These are phyloP conservation scores for Globisporangium orthogonon DNA, from an alignment of 352 stramenopile genomes.

Conservation along the genomic window DNA sequence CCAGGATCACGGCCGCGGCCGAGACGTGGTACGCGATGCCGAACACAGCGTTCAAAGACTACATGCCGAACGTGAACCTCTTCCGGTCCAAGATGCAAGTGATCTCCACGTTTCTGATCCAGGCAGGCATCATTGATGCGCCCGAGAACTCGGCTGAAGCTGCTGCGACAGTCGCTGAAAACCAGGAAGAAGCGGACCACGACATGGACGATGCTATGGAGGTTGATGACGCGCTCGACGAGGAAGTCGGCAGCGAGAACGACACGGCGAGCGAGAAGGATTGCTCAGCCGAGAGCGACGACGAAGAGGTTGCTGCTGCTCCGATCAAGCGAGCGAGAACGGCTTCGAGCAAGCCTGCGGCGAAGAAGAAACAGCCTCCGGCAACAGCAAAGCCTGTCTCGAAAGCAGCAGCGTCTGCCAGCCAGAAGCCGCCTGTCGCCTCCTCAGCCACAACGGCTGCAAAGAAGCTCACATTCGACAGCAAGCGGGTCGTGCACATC, in stretches of 20 bases:
- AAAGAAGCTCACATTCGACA: conserved; percentile 15
- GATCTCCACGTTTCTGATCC: conserved; percentile 55
- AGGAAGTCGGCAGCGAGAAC: not conserved
- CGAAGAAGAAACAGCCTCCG: conserved; percentile 1
- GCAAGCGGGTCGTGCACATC: conserved; percentile 14
- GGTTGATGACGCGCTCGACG: conserved; percentile 9
- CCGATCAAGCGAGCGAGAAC: not conserved
- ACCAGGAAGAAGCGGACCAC: conserved; percentile 9
- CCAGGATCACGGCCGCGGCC: conserved; percentile 34
- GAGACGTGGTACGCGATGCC: conserved; percentile 63
- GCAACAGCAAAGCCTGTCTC: not conserved
- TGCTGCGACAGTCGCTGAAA: not conserved
- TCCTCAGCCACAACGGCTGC: not conserved
- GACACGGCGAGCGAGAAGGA: conserved; percentile 1
- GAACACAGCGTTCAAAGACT: conserved; percentile 59
- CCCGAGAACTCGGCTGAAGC: conserved; percentile 6
- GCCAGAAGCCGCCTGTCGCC: not conserved
- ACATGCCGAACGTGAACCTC: conserved; percentile 67
- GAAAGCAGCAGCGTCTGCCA: not conserved
- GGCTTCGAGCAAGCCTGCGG: not conserved
- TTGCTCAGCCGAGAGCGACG: conserved; percentile 5
- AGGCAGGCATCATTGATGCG: conserved; percentile 12
- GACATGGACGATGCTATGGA: conserved; percentile 13
- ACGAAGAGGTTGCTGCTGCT: conserved; percentile 6
- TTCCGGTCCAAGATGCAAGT: conserved; percentile 59